Evolutionary conservation across 345 rosid genomes (phyloP), one percentile per base, ranked within the genome.

Genomic region (Hypericum androsaemum): DNA sequence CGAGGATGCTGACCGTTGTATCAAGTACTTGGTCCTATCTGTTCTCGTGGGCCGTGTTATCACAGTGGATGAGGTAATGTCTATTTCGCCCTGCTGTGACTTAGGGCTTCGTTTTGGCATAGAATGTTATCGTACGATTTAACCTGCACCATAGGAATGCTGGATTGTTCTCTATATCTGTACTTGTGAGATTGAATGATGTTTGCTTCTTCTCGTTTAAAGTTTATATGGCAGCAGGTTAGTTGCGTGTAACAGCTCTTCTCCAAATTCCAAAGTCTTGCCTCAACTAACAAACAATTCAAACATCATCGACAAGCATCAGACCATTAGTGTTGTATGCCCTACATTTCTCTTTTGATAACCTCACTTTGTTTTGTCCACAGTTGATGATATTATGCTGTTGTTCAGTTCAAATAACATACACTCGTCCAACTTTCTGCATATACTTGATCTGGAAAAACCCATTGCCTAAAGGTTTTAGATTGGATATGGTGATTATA

Each of bases 201-300:
- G 78, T 80, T 87, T 77, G 80, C 79, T 65, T 80, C 71, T 82
- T 81, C 81, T 79, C 80, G 62, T 83, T 77, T 82, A 77, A 78
- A 82, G 88, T 71, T 82, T 81, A 57, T 84, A 78, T 84, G 74
- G 70, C 96, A 84, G 81, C 92, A 87, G 95, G 96, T 81, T 78
- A 82, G 89, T 90, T 86, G 90, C 80, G 77, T 75, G 90, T 77
- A 77, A 86, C 89, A 87, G 87, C 85, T 71, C 96, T 74, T 82
- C 92, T 62, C 57, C 98, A 62, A 79, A 71, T 73, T 61, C 62
- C 82, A 70, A 80, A 68, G 63, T 59, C 66, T 65, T 69, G 65
- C 55, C 70, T 39, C 89, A 78, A 72, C 88, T 75, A 54, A 66
- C 95, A 79, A 78, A 80, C 80, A 63, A 70, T 69, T 67, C 94